Percentiles rank a stretch among this genome's conserved stretches.
These are phyloP conservation scores for Lachnellula suecica DNA, from an alignment of 2,329 filamentous ascomycete genomes.

Conservation along the genomic window DNA sequence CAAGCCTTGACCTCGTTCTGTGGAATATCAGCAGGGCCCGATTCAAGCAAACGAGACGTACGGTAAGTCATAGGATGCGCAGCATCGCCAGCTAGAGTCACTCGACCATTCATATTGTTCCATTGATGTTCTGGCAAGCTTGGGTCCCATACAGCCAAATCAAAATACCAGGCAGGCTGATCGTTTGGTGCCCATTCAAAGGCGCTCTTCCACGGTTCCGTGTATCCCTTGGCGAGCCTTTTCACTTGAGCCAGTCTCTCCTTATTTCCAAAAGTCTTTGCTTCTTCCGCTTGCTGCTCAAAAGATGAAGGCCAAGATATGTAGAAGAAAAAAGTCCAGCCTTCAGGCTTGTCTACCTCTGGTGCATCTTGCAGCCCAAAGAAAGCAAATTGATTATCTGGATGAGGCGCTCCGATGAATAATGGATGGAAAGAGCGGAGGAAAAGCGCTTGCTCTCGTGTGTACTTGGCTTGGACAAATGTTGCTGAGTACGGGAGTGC, in stretches of 20 bases:
- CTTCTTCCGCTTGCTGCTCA: slow-evolving; percentile 41
- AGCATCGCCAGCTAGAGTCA: slow-evolving; percentile 35
- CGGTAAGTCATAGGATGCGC: slow-evolving; percentile 38
- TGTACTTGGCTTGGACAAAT: slow-evolving; percentile 42
- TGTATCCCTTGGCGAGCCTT: slow-evolving; percentile 36
- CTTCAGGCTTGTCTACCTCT: slow-evolving; percentile 36
- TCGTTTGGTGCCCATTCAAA: slow-evolving; percentile 35
- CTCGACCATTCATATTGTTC: slow-evolving; percentile 32
- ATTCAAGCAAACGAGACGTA: slow-evolving; percentile 18
- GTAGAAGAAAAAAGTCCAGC: slow-evolving; percentile 48
- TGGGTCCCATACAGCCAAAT: slow-evolving; percentile 33
- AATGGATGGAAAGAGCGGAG: slow-evolving; percentile 45
- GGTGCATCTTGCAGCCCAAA: slow-evolving; percentile 44
- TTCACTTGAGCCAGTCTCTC: slow-evolving; percentile 41
- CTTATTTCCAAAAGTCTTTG: slow-evolving; percentile 32
- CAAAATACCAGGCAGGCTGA: slow-evolving; percentile 30
- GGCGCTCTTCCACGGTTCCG: slow-evolving; percentile 44
- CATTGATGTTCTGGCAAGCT: slow-evolving; percentile 30
- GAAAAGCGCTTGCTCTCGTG: slow-evolving; percentile 41
- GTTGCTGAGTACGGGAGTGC: slow-evolving; percentile 43
- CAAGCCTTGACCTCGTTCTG: slow-evolving; percentile 51
- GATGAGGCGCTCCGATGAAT: slow-evolving; percentile 42
- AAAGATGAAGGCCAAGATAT: slow-evolving; percentile 42
- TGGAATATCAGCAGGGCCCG: slow-evolving; percentile 1
- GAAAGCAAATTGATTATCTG: slow-evolving; percentile 43